Evolutionary conservation across 2,329 filamentous ascomycete genomes (phyloP).

Genomic region (Cercospora janseana): DNA sequence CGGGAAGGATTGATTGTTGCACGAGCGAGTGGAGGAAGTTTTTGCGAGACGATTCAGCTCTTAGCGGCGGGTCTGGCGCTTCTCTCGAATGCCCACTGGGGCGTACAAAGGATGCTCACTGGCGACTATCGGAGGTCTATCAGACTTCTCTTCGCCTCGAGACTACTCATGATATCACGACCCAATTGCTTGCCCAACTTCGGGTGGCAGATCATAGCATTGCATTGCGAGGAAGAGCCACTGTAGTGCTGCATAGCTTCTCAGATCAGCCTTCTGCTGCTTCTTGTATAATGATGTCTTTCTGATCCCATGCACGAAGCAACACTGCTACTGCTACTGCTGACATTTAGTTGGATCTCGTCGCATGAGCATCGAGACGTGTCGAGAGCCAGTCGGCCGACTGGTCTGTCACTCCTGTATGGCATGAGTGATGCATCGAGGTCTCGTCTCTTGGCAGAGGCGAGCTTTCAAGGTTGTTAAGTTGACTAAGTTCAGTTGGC

Average conservation of each 20-base stretch:
- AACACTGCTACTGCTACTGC: too few relatives aligned
- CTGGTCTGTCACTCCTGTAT: too few relatives aligned
- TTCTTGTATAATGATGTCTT: too few relatives aligned
- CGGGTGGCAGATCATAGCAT: conserved; percentile 6
- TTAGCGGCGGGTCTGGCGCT: conserved; percentile 7
- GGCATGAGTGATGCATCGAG: too few relatives aligned
- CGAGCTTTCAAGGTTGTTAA: too few relatives aligned
- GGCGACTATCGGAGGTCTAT: conserved; percentile 1
- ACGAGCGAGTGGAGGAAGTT: conserved; percentile 7
- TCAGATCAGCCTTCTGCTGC: conserved; percentile 5
- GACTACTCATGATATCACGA: conserved; percentile 13
- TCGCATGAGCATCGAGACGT: too few relatives aligned
- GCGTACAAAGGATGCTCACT: conserved; percentile 2
- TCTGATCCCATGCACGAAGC: too few relatives aligned
- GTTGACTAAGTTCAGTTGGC: too few relatives aligned
- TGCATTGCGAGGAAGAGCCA: conserved; percentile 6
- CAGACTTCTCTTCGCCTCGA: background rate
- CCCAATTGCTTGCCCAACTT: conserved; percentile 1
- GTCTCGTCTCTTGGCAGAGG: too few relatives aligned
- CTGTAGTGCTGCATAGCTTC: conserved; percentile 1
- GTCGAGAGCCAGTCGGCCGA: too few relatives aligned
- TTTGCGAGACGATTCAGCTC: conserved; percentile 1
- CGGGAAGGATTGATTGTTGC: conserved; percentile 2
- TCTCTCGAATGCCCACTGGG: conserved; percentile 3
- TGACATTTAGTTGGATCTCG: too few relatives aligned